Conservation (phyloP, 1,139 yeast species). For the Saccharomycopsis crataegensis region DNA sequence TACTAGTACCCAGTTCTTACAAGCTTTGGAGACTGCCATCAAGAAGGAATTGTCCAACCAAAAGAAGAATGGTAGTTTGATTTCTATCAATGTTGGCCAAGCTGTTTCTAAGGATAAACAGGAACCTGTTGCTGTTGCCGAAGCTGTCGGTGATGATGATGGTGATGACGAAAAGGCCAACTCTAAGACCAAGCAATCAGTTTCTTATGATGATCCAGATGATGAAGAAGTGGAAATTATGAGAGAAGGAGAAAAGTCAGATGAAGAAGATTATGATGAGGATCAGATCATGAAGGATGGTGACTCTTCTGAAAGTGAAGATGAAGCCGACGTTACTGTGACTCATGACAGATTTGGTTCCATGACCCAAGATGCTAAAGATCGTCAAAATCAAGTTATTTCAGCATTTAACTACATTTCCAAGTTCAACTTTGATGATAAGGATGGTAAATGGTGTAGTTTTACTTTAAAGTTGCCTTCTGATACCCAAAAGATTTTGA, state of each 20-base stretch:
- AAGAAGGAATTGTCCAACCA: slow-evolving; percentile 80
- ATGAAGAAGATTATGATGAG: slow-evolving; percentile 24
- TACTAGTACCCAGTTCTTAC: slow-evolving; percentile 57
- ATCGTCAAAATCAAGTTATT: slow-evolving; percentile 77
- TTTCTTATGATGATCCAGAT: slow-evolving; percentile 90
- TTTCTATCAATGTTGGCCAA: slow-evolving; percentile 48
- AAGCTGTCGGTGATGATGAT: slow-evolving; percentile 45
- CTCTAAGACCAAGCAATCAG: slow-evolving; percentile 70
- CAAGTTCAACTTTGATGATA: slow-evolving; percentile 85
- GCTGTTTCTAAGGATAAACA: slow-evolving; percentile 55
- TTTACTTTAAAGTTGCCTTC: slow-evolving; percentile 80
- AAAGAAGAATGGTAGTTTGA: slow-evolving; percentile 45
- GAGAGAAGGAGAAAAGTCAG: slow-evolving; percentile 70
- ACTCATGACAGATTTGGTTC: slow-evolving; percentile 24
- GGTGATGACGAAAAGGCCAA: slow-evolving; percentile 62
- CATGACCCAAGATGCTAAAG: slow-evolving; percentile 58
- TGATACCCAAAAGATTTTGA: slow-evolving; percentile 83
- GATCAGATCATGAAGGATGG: slow-evolving; percentile 26
- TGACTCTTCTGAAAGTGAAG: slow-evolving; percentile 31
- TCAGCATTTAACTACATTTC: slow-evolving; percentile 66
- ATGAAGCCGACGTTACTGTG: slow-evolving; percentile 14
- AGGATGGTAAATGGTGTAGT: slow-evolving; percentile 85
- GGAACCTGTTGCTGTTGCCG: slow-evolving; percentile 35
- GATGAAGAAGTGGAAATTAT: slow-evolving; percentile 86
- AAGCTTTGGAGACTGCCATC: slow-evolving; percentile 63